phyloP scores from a whole-genome alignment of 306 rosid genomes.

The Erythrophleum fordii region DNA sequence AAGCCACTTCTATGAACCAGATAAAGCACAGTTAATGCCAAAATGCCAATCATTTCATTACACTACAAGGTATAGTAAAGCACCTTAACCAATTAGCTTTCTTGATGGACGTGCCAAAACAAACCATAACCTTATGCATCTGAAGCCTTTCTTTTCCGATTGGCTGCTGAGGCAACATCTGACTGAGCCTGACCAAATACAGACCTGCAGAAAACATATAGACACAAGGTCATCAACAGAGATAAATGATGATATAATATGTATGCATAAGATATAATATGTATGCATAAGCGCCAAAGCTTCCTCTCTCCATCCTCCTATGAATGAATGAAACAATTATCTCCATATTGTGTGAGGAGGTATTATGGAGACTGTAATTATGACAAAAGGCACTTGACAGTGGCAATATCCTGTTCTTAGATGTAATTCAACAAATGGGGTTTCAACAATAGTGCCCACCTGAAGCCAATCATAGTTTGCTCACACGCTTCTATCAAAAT shows the following conservation, averaged over 20 bases:
- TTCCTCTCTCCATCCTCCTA: background rate
- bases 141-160: slow-evolving; percentile 67
- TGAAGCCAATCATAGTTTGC: background rate
- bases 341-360: background rate
- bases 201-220: slow-evolving; percentile 60
- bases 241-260: slow-evolving; percentile 2
- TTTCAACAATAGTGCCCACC: slow-evolving; percentile 14
- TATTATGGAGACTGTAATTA: background rate
- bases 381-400: slow-evolving; percentile 1
- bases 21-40: background rate
- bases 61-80: slow-evolving; percentile 1
- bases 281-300: background rate
- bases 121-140: slow-evolving; percentile 43
- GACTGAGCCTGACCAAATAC: slow-evolving; percentile 75
- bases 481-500: slow-evolving; percentile 20
- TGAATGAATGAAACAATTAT: background rate
- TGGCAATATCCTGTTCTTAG: background rate
- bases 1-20: background rate
- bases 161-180: slow-evolving; percentile 51
- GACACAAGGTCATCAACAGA: slow-evolving; percentile 28
- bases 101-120: slow-evolving; percentile 25
- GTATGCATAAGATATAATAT: background rate
- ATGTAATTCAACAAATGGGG: slow-evolving; percentile 25
- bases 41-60: slow-evolving; percentile 22
- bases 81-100: slow-evolving; percentile 13